phyloP scores from a whole-genome alignment of 192 early-diverging fungal species.

The Paraglomus brasilianum region DNA sequence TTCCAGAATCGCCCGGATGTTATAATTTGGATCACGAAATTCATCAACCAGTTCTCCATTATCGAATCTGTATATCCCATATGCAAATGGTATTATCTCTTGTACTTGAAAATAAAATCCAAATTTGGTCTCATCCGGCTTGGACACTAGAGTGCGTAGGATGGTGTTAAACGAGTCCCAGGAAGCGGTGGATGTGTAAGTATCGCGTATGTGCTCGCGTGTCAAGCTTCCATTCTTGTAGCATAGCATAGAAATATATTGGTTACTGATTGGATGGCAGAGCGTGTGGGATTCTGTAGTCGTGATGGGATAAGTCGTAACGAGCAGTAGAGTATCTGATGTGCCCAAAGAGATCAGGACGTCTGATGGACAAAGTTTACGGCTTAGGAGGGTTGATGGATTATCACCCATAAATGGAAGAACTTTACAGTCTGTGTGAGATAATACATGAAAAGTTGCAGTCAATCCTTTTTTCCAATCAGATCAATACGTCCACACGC shows the following conservation, averaged over 20 bases:
- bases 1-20: conserved; percentile 71
- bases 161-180: conserved; percentile 23
- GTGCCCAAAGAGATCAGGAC: conserved; percentile 78
- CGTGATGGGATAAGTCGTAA: conserved; percentile 40
- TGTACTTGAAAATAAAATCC: conserved; percentile 75
- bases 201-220: conserved; percentile 65
- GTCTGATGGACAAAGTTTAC: conserved; percentile 52
- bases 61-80: conserved; percentile 65
- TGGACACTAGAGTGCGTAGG: conserved; percentile 29
- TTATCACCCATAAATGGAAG: conserved; percentile 81
- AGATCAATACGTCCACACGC: not conserved
- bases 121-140: conserved; percentile 21
- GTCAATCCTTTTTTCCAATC: not conserved
- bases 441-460: not conserved
- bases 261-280: conserved; percentile 61
- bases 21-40: conserved; percentile 35
- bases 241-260: conserved; percentile 75
- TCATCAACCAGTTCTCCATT: conserved; percentile 40
- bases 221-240: conserved; percentile 89
- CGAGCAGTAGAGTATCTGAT: conserved; percentile 71
- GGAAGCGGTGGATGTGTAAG: conserved; percentile 41
- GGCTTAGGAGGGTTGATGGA: conserved; percentile 62
- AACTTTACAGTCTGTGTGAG: conserved; percentile 49
- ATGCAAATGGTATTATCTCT: conserved; percentile 74
- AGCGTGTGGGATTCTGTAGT: conserved; percentile 39